phyloP scores from a whole-genome alignment of 805 yeast species.

The Lachancea thermotolerans region DNA sequence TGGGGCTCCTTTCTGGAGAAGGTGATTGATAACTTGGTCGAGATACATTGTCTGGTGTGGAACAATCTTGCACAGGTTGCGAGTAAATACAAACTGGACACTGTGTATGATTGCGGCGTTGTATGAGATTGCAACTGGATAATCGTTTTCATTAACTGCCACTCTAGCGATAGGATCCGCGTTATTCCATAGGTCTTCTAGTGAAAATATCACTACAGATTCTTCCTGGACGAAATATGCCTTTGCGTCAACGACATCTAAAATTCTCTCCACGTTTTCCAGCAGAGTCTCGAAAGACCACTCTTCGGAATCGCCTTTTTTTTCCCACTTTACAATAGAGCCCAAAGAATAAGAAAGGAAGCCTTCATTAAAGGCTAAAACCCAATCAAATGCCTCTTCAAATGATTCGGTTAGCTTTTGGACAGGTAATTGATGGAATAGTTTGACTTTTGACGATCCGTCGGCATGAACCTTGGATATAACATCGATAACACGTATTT shows the following conservation, averaged over 20 bases:
- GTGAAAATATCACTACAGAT: conserved; percentile 11
- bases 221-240: conserved; percentile 20
- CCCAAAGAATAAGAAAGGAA: conserved; percentile 18
- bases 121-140: conserved; percentile 25
- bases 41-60: conserved; percentile 26
- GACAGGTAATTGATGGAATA: conserved; percentile 14
- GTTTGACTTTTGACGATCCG: conserved; percentile 22
- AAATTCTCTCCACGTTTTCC: conserved; percentile 23
- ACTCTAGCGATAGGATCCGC: conserved; percentile 12
- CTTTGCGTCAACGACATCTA: conserved; percentile 22
- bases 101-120: conserved; percentile 27
- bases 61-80: conserved; percentile 15
- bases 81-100: conserved; percentile 19
- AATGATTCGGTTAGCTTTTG: conserved; percentile 8
- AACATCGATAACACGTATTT: conserved; percentile 22
- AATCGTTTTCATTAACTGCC: conserved; percentile 23
- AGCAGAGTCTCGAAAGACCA: conserved; percentile 17
- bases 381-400: conserved; percentile 20
- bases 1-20: conserved; percentile 11
- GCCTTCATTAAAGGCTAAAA: conserved; percentile 19
- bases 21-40: conserved; percentile 22
- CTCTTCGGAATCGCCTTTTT: conserved; percentile 8
- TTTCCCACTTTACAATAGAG: conserved; percentile 15
- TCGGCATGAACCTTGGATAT: conserved; percentile 20
- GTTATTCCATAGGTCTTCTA: conserved; percentile 23